Conservation (phyloP, 1,284 basidiomycete species). For the Meira nashicola region DNA sequence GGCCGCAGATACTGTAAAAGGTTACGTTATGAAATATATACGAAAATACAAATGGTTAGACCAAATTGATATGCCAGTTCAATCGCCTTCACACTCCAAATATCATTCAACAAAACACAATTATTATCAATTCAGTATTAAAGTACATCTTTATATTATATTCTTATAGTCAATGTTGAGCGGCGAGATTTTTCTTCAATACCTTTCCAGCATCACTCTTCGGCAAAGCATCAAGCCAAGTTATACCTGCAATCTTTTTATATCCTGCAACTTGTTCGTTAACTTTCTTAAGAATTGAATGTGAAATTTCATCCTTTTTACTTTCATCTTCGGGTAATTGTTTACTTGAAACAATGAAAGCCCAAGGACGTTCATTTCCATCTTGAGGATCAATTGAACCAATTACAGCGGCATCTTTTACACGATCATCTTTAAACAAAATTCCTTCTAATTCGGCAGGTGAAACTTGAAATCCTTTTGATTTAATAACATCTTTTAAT, state of each 20-base stretch:
- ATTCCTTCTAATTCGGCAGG: slow-evolving; percentile 45
- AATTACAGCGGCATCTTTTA: slow-evolving; percentile 38
- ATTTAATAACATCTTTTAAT: slow-evolving; percentile 51
- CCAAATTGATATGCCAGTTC: too few species aligned
- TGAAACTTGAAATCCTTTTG: slow-evolving; percentile 49
- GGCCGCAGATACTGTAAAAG: slow-evolving; percentile 72
- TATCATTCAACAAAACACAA: too few species aligned
- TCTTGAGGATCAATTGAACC: slow-evolving; percentile 25
- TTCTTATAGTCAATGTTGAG: background rate
- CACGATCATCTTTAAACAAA: slow-evolving; percentile 25
- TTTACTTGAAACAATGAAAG: slow-evolving; percentile 14
- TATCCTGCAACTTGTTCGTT: slow-evolving; percentile 44
- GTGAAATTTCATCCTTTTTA: slow-evolving; percentile 13
- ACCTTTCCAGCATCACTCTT: slow-evolving; percentile 46
- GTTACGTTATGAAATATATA: too few species aligned
- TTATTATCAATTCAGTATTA: too few species aligned
- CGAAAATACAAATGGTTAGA: too few species aligned
- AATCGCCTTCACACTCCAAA: too few species aligned
- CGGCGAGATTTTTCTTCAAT: slow-evolving; percentile 39
- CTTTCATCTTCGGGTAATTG: slow-evolving; percentile 15
- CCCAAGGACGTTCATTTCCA: slow-evolving; percentile 35
- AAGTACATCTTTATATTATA: too few species aligned
- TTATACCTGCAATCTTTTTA: slow-evolving; percentile 28
- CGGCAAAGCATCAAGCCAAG: slow-evolving; percentile 43
- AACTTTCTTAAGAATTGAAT: slow-evolving; percentile 25